phyloP scores from a whole-genome alignment of 495 filamentous ascomycete species.

The Staphylotrichum longicolle region DNA sequence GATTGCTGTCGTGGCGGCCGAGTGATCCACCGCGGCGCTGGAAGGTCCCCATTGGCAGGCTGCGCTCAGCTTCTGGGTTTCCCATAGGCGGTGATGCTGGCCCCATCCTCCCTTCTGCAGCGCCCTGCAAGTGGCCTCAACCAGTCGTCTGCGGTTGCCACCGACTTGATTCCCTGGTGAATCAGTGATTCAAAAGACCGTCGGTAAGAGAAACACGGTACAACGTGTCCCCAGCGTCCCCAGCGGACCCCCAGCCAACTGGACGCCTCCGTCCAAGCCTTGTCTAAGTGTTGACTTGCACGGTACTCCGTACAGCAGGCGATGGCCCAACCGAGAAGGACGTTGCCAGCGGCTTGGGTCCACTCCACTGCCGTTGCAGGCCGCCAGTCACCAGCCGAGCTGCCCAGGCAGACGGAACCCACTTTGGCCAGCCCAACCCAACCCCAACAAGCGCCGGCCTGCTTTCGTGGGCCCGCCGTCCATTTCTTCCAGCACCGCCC shows the following conservation, averaged over 20 bases:
- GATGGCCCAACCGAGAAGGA: slow-evolving; percentile 4
- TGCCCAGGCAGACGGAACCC: slow-evolving; percentile 19
- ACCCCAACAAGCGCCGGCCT: slow-evolving; percentile 32
- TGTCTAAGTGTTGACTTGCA: slow-evolving; percentile 4
- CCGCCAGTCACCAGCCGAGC: slow-evolving; percentile 24
- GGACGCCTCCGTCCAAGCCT: slow-evolving; percentile 25
- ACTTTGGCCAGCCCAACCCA: slow-evolving; percentile 34
- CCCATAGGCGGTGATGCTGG: too few species aligned
- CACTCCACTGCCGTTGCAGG: slow-evolving; percentile 24
- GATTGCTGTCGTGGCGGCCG: too few species aligned
- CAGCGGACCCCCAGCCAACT: slow-evolving; percentile 27
- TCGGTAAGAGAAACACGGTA: background rate
- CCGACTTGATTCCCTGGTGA: too few species aligned
- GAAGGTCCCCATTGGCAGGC: background rate
- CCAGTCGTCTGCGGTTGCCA: too few species aligned
- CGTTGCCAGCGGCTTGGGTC: slow-evolving; percentile 1
- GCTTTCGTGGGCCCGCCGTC: slow-evolving; percentile 21
- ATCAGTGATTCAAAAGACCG: background rate
- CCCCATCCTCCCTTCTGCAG: too few species aligned
- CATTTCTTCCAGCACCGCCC: slow-evolving; percentile 33
- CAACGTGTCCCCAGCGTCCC: slow-evolving; percentile 8
- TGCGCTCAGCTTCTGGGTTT: too few species aligned
- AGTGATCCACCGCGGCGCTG: too few species aligned
- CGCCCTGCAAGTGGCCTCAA: too few species aligned
- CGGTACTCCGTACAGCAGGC: background rate